A percentile compares a stretch with the other conserved stretches of the same genome.
Evolutionary conservation across 306 rosid species (phyloP).

Genomic region (Chamaecrista fasciculata): DNA sequence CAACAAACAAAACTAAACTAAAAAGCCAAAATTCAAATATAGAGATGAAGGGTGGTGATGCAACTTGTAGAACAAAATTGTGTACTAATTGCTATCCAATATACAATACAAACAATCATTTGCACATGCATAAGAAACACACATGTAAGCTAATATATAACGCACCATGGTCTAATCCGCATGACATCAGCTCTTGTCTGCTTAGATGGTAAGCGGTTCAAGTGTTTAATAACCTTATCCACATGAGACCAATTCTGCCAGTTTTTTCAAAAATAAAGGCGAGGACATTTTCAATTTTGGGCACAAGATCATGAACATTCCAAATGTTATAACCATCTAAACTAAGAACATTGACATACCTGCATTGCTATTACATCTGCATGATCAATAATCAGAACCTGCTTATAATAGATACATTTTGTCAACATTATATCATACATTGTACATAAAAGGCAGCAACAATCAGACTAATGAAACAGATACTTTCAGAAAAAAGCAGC

Average conservation of each 20-base stretch:
- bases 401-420: slow-evolving; percentile 30
- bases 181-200: slow-evolving; percentile 73
- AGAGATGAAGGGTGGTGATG: neutral
- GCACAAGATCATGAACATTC: slow-evolving; percentile 20
- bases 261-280: slow-evolving; percentile 25
- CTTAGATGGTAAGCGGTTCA: slow-evolving; percentile 76
- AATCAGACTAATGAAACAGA: slow-evolving; percentile 13
- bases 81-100: neutral
- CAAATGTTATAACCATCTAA: slow-evolving; percentile 26
- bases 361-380: slow-evolving; percentile 94
- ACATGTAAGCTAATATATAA: slow-evolving; percentile 19
- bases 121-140: neutral
- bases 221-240: slow-evolving; percentile 60
- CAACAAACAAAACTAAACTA: neutral
- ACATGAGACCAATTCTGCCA: slow-evolving; percentile 81
- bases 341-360: slow-evolving; percentile 45
- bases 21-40: neutral
- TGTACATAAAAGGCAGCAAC: slow-evolving; percentile 3
- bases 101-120: neutral
- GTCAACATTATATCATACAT: slow-evolving; percentile 26
- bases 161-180: slow-evolving; percentile 88
- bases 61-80: neutral
- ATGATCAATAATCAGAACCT: slow-evolving; percentile 88
- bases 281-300: neutral
- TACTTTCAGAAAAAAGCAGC: slow-evolving; percentile 19